Evolutionary conservation across 257 asterid species (phyloP), one percentile per base, ranked within the genome.

Genomic region (Orobanche coerulescens): DNA sequence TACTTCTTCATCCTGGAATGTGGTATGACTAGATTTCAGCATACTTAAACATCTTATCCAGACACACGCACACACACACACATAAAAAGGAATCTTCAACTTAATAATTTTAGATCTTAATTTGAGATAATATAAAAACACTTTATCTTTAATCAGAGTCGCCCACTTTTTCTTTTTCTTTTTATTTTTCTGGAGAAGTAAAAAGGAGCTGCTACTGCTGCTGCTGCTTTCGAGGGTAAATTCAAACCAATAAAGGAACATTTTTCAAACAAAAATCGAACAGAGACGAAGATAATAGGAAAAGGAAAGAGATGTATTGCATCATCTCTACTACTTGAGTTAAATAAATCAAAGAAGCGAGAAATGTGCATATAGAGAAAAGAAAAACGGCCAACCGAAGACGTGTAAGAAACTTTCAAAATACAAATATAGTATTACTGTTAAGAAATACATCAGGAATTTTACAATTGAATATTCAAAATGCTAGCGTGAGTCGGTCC

Each of bases 341-440:
- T 10, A 40, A 40, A 5, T 10, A 40, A 40, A 40, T 1, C 18
- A 18, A 49, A 33, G 67, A 71, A 50, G n/a, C n/a, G 61, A 50
- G 43, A 31, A 42, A 5, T 56, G 11, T 19, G 47, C 14, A 50
- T 16, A 25, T 39, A 68, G 71, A 72, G 79, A 65, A 72, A 75
- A 65, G n/a, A 49, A 40, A 71, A 75, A 61, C 71, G 62, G 75
- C 79, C 75, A 37, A n/a, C 60, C 74, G 68, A 75, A 82, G 86
- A 71, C 89, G 84, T 76, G 93, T 81, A 73, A 57, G 90, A 78
- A 81, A 76, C 76, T 50, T 79, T 78, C 87, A 84, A 60, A 57
- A 67, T 48, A 12, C 55, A 44, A 49, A 52, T 46, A 58, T 5
- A 57, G 14, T 54, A 43, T 56, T 51, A 40, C 33, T 49, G 7